A percentile compares a stretch with the other conserved stretches of the same genome.
These are phyloP conservation scores for Porpolomopsis calyptriformis DNA, from an alignment of 768 basidiomycete species.

Conservation along the genomic window DNA sequence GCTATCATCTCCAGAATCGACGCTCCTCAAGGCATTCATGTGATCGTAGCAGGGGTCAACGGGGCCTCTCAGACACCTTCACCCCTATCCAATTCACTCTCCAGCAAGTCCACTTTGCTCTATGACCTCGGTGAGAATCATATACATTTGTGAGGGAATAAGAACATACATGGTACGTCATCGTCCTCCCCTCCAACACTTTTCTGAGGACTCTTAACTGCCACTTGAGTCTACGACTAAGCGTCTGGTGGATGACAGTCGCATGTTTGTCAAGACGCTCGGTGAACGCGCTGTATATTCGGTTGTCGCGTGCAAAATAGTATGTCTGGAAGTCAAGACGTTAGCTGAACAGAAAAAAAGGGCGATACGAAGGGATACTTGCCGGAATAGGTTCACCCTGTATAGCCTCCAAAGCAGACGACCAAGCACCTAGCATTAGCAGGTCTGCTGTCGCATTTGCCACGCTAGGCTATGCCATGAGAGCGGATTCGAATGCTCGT, in stretches of 20 bases:
- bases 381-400: slow-evolving; percentile 66
- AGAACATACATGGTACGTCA: slow-evolving; percentile 51
- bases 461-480: slow-evolving; percentile 35
- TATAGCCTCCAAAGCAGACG: slow-evolving; percentile 45
- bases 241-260: slow-evolving; percentile 34
- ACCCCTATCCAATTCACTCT: slow-evolving; percentile 54
- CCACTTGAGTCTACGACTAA: slow-evolving; percentile 54
- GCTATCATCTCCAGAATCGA: too few species aligned
- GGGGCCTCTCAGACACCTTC: slow-evolving; percentile 39
- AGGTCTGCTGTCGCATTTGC: slow-evolving; percentile 86
- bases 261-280: slow-evolving; percentile 37
- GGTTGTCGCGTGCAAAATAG: slow-evolving; percentile 88
- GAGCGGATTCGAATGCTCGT: neutral
- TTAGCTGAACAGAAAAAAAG: slow-evolving; percentile 1
- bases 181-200: slow-evolving; percentile 54
- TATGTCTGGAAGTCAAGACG: slow-evolving; percentile 47
- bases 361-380: slow-evolving; percentile 17
- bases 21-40: too few species aligned
- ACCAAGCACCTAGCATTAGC: slow-evolving; percentile 76
- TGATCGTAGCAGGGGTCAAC: too few species aligned
- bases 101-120: slow-evolving; percentile 56
- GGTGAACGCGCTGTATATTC: slow-evolving; percentile 64
- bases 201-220: slow-evolving; percentile 56
- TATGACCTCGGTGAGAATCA: slow-evolving; percentile 17
- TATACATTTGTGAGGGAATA: neutral